phyloP scores from a whole-genome alignment of 2,329 filamentous ascomycete genomes.

The Aspergillus sclerotialis region DNA sequence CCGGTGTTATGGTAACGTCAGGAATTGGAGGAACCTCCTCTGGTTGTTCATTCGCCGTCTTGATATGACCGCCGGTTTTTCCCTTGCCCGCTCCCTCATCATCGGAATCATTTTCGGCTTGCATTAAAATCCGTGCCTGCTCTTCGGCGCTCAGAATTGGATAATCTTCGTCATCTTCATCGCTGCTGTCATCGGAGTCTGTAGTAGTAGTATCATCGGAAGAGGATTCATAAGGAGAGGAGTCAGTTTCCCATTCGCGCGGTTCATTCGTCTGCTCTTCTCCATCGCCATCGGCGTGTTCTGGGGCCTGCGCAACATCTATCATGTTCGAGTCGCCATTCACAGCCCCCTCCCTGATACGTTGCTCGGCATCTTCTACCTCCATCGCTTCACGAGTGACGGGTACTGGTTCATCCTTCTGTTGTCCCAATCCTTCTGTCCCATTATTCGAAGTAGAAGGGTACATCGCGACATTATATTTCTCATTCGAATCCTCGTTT shows the following conservation, averaged over 20 bases:
- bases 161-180: constrained; percentile 53
- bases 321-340: constrained; percentile 4
- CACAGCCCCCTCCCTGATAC: constrained; percentile 4
- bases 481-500: background rate
- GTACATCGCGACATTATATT: constrained; percentile 1
- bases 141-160: constrained; percentile 73
- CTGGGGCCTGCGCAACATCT: constrained; percentile 4
- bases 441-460: background rate
- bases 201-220: constrained; percentile 53
- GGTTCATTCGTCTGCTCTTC: constrained; percentile 43
- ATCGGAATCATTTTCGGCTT: constrained; percentile 70
- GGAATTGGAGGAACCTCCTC: constrained; percentile 65
- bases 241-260: constrained; percentile 80
- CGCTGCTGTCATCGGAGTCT: constrained; percentile 49
- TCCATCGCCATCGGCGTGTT: constrained; percentile 9
- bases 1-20: constrained; percentile 66
- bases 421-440: constrained; percentile 1
- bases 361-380: constrained; percentile 13
- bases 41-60: constrained; percentile 71
- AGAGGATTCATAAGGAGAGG: constrained; percentile 66
- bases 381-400: constrained; percentile 19
- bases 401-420: constrained; percentile 4
- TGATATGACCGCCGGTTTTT: constrained; percentile 46
- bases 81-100: constrained; percentile 59
- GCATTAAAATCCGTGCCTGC: constrained; percentile 77